Base-by-base conservation (phyloP, 495 filamentous ascomycete genomes). In the Hypoxylon intermedium region DNA sequence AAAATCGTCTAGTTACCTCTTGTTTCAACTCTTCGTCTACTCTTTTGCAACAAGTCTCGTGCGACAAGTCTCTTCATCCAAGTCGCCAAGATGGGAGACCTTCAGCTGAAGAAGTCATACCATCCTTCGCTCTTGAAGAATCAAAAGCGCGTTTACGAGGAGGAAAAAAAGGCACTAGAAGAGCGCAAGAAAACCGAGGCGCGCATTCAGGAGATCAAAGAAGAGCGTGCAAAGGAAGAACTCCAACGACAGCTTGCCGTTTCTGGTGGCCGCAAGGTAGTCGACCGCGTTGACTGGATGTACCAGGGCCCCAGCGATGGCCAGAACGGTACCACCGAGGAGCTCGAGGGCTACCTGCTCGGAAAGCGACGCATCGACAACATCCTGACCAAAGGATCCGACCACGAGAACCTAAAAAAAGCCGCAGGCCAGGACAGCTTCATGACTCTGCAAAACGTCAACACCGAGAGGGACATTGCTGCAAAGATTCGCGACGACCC, bases 31-130 rank as follows among this genome's bases (percentile, higher is more conserved):
- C 18, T n/a, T 26, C 19, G 3, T n/a, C 41, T 28, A 9, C n/a
- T 24, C n/a, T 4, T 6, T n/a, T n/a, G n/a, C 12, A 19, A 31
- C 21, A 16, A n/a, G 26, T 37, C 47, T 37, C 26, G 26, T 48
- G 54, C 60, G 20, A 41, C 57, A 59, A n/a, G 44, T 53, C 53
- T 60, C 31, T 48, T 37, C 9, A 6, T 13, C 51, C 53, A 68
- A 58, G 57, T 71, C 67, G 63, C 67, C 77, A 90, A 82, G 50
- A 93, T 93, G 90, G 87, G 89, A 78, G 89, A 96, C 79, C 78
- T 97, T 69, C 96, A 97, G 65, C 77, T 96, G 65, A 99, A 99
- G 78, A 99, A 99, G 82, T 93, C 89, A 80, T 98, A 93, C 89
- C 93, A 98, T 69, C 91, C 92, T 46, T 82, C 84, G 48, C 81